phyloP scores from a whole-genome alignment of 169 alveolate genomes.

The Eimeria falciformis region DNA sequence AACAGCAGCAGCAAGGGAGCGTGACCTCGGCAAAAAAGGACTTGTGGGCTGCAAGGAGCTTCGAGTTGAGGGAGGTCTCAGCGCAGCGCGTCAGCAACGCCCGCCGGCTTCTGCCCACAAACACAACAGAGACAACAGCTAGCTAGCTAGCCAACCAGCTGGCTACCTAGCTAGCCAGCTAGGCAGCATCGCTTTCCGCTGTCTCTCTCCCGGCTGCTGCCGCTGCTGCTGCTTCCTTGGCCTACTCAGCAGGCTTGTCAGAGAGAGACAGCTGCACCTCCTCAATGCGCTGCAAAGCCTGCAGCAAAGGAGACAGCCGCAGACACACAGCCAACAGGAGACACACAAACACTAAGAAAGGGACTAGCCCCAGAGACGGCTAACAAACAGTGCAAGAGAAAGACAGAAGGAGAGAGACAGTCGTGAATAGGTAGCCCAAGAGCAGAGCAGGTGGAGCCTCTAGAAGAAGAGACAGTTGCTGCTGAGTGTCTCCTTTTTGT shows the following conservation, averaged over 20 bases:
- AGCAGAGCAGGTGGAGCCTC: not conserved
- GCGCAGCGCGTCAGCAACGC: conserved; percentile 96
- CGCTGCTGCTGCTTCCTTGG: too few species aligned
- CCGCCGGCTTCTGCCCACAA: conserved; percentile 84
- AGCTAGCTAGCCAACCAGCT: conserved; percentile 14
- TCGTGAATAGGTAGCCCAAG: not conserved
- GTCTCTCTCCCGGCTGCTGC: too few species aligned
- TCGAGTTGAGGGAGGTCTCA: conserved; percentile 97
- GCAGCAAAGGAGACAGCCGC: not conserved
- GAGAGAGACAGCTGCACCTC: conserved; percentile 3
- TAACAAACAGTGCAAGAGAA: not conserved
- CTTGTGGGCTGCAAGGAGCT: conserved; percentile 95
- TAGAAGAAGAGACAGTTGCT: not conserved
- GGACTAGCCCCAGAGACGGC: not conserved
- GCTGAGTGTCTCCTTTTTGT: not conserved
- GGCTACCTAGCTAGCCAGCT: conserved; percentile 27
- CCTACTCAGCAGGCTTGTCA: not conserved
- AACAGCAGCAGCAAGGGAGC: too few species aligned
- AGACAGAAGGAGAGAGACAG: not conserved
- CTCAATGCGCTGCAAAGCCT: conserved; percentile 33
- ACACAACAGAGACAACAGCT: not conserved
- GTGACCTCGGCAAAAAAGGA: conserved; percentile 92
- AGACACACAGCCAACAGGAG: not conserved
- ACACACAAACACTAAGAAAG: not conserved
- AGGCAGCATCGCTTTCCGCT: too few species aligned